These are phyloP conservation scores for Berkeleyomyces basicola DNA, from an alignment of 2,329 filamentous ascomycete genomes.

Conservation along the genomic window DNA sequence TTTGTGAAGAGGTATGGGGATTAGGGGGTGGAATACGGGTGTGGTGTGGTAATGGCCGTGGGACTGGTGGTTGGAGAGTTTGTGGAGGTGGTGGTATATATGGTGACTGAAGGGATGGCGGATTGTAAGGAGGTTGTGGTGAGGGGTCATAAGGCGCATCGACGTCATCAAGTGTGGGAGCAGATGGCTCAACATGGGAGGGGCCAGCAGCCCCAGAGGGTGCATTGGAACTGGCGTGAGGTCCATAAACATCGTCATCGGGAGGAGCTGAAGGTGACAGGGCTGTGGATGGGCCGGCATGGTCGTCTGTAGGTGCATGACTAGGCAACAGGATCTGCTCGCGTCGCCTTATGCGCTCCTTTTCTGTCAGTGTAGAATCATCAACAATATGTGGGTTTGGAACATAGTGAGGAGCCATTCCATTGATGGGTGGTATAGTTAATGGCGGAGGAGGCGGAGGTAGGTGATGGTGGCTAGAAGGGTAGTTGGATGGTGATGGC, in stretches of 20 bases:
- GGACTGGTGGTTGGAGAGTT: constrained; percentile 16
- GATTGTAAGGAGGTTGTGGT: constrained; percentile 13
- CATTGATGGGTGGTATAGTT: constrained; percentile 25
- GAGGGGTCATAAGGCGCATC: constrained; percentile 10
- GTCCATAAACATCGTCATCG: constrained; percentile 25
- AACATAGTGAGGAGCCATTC: constrained; percentile 43
- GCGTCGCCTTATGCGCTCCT: constrained; percentile 60
- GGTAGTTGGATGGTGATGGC: constrained; percentile 8
- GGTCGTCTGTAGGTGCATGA: constrained; percentile 32
- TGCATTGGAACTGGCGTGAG: constrained; percentile 32
- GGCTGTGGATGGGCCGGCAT: constrained; percentile 23
- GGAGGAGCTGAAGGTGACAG: constrained; percentile 17
- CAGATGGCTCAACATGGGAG: constrained; percentile 3
- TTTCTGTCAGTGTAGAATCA: constrained; percentile 56
- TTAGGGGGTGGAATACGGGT: background rate
- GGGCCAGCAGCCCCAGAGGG: constrained; percentile 15
- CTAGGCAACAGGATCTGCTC: constrained; percentile 71
- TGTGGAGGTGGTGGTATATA: constrained; percentile 15
- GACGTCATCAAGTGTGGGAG: constrained; percentile 7
- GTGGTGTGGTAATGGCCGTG: background rate
- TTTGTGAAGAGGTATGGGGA: background rate
- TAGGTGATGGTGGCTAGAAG: constrained; percentile 5
- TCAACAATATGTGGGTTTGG: constrained; percentile 43
- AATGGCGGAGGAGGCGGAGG: constrained; percentile 16
- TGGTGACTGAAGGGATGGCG: background rate